A percentile compares a stretch with the other conserved stretches of the same genome.
These are phyloP conservation scores for Trebouxia sp. DNA, from an alignment of 139 green algal species.

Conservation along the genomic window DNA sequence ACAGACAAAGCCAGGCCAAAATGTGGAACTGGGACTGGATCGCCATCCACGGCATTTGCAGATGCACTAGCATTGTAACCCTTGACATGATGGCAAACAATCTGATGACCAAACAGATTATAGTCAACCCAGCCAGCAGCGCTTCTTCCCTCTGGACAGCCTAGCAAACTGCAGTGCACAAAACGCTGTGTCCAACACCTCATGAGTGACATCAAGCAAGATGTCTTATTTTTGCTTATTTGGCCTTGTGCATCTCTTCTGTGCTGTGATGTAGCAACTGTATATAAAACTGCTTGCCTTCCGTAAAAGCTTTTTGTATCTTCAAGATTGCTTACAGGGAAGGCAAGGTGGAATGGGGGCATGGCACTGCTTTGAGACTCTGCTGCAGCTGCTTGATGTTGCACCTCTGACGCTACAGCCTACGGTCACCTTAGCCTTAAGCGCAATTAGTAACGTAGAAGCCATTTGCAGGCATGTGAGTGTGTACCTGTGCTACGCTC, in stretches of 20 bases:
- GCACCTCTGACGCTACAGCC: not conserved
- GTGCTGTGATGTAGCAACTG: not conserved
- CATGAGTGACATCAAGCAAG: not conserved
- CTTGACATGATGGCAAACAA: conserved; percentile 73
- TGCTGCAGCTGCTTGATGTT: not conserved
- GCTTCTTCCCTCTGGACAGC: conserved; percentile 66
- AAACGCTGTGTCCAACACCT: not conserved
- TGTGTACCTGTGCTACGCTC: too few relatives aligned
- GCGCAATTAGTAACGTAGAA: too few relatives aligned
- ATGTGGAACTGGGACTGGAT: conserved; percentile 87
- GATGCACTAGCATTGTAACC: conserved; percentile 59
- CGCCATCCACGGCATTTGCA: conserved; percentile 67
- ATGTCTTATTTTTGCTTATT: too few relatives aligned
- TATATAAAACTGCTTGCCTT: conserved; percentile 35
- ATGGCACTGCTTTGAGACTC: not conserved
- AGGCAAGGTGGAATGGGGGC: conserved; percentile 77
- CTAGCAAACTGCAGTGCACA: conserved; percentile 52
- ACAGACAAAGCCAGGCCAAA: conserved; percentile 71
- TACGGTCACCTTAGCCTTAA: not conserved
- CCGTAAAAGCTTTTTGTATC: conserved; percentile 74
- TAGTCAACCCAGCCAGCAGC: conserved; percentile 75
- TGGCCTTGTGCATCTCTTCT: too few relatives aligned
- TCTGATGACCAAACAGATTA: conserved; percentile 78
- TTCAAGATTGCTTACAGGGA: conserved; percentile 72
- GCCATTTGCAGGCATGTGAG: too few relatives aligned